Evolutionary conservation across 148 eudicot genomes (phyloP), one percentile per base, ranked within the genome.

Genomic region (Vaccinium myrtillus): DNA sequence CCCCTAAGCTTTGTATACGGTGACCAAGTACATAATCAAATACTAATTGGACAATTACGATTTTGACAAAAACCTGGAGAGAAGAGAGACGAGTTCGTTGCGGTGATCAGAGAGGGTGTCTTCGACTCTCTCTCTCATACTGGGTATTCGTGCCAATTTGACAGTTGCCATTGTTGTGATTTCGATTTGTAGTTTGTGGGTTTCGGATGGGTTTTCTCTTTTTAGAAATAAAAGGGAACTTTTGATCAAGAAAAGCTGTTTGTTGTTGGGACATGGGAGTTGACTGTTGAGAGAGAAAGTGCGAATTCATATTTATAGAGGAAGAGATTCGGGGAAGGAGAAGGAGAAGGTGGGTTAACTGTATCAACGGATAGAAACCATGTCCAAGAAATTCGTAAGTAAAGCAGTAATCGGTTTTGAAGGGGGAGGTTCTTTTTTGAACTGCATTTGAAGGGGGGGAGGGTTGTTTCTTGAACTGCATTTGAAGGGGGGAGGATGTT

Each of bases 21-120:
- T 32, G 36, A 32, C 36, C 36, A 32, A 32, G 36, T 32, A 32
- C 36, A 32, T 32, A 32, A 32, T 32, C 36, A 32, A 32, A 32
- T 32, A 32, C 36, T 32, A 32, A 32, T 32, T 32, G 2, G 36
- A 32, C 36, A 32, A 32, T 32, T 32, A 32, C 36, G 36, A 32
- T 32, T 32, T 32, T 32, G 19, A n/a, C n/a, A 10, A 32, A 71
- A 84, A 97, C 99, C 98, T 92, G 71, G 99, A 95, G 79, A 97
- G 98, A 61, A 97, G 99, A 75, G 98, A 85, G 79, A 97, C 92
- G 83, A 97, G 94, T 48, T 95, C 91, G 87, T 97, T 95, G 16
- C 98, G 95, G 78, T 95, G 98, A 90, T 87, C 93, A 78, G 90
- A 90, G 73, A 97, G 98, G 75, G 98, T 96, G 81, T 94, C 99